Evolutionary conservation across 305 asterid species (phyloP).

Genomic region (Rubia occidens): DNA sequence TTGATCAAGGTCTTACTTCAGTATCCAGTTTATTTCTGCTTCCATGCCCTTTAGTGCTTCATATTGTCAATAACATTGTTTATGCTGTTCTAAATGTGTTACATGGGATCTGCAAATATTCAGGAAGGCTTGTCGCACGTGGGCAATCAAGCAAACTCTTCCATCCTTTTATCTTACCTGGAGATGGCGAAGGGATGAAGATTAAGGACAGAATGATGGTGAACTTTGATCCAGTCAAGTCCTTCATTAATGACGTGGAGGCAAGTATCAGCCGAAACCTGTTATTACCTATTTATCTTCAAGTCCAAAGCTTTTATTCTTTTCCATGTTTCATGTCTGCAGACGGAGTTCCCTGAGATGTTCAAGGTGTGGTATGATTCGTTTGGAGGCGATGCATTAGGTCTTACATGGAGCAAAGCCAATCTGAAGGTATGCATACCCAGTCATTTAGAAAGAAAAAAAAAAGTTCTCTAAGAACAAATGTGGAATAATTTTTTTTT

Average conservation of each 20-base stretch:
- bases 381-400: constrained; percentile 90
- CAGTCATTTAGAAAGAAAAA: not conserved
- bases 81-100: not conserved
- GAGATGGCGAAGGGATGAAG: constrained; percentile 37
- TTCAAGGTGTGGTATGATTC: constrained; percentile 90
- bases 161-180: constrained; percentile 53
- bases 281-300: constrained; percentile 2
- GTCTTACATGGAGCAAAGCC: constrained; percentile 62
- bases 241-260: constrained; percentile 60
- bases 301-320: constrained; percentile 9
- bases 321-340: constrained; percentile 23
- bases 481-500: not conserved
- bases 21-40: not conserved
- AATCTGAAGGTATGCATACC: constrained; percentile 42
- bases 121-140: constrained; percentile 55
- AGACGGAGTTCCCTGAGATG: constrained; percentile 58
- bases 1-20: constrained; percentile 47
- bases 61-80: constrained; percentile 4
- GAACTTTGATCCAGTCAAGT: constrained; percentile 73
- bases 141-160: constrained; percentile 70
- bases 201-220: constrained; percentile 66
- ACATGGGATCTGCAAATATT: constrained; percentile 2
- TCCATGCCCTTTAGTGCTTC: not conserved
- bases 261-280: constrained; percentile 33
- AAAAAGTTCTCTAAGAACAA: not conserved